Evolutionary conservation across 176 grass and related monocot species (phyloP).

Genomic region (Cenchrus americanus): DNA sequence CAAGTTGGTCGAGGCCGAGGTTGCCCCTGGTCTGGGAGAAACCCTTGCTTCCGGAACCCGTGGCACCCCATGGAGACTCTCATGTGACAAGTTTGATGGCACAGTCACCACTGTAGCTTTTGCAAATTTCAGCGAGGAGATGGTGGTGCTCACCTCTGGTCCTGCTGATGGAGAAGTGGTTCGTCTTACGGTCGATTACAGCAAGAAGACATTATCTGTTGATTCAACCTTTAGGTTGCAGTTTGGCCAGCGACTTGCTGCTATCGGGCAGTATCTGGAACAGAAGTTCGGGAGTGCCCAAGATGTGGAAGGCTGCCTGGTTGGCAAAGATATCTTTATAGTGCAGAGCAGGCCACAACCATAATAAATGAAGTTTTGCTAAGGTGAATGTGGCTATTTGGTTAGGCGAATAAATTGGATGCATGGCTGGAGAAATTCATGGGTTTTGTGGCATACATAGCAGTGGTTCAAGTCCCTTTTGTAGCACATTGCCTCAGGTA

Average conservation of each 20-base stretch:
- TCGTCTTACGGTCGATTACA: constrained; percentile 76
- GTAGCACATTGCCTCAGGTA: neutral
- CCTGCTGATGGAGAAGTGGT: constrained; percentile 72
- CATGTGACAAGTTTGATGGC: constrained; percentile 71
- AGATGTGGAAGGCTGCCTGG: constrained; percentile 92
- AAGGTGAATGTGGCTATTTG: neutral
- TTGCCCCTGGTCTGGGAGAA: constrained; percentile 84
- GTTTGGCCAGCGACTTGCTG: constrained; percentile 73
- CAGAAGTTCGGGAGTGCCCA: constrained; percentile 84
- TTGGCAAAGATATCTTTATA: constrained; percentile 79
- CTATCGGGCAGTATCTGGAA: constrained; percentile 87
- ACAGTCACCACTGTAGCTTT: constrained; percentile 76
- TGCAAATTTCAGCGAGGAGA: constrained; percentile 92
- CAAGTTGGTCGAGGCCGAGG: constrained; percentile 72
- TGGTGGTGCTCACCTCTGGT: constrained; percentile 62
- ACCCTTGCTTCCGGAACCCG: constrained; percentile 89
- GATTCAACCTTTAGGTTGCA: constrained; percentile 71
- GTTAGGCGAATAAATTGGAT: constrained; percentile 35
- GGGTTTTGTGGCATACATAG: neutral
- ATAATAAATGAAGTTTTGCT: neutral
- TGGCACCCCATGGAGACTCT: constrained; percentile 92
- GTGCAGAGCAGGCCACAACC: constrained; percentile 94
- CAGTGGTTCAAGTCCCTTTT: neutral
- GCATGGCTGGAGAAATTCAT: neutral
- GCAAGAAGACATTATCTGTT: constrained; percentile 73